Evolutionary conservation across 2,329 filamentous ascomycete genomes (phyloP).

Genomic region (Macrophomina phaseolina): DNA sequence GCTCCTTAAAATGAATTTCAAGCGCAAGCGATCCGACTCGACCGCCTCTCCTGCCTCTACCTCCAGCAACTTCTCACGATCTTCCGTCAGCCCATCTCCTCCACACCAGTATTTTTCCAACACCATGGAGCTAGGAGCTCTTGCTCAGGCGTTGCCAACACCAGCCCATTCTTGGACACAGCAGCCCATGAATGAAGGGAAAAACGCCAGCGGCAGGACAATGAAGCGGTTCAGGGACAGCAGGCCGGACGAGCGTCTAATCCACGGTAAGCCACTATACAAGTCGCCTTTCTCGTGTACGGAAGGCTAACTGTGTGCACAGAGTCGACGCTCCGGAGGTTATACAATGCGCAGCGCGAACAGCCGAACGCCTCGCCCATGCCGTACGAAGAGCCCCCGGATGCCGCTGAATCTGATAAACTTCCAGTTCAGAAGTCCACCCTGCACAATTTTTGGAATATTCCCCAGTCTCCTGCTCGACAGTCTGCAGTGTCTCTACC

Average conservation of each 20-base stretch:
- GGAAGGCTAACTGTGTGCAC: slow-evolving; percentile 31
- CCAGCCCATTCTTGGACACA: slow-evolving; percentile 29
- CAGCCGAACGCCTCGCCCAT: slow-evolving; percentile 40
- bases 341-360: slow-evolving; percentile 52
- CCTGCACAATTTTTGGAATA: slow-evolving; percentile 55
- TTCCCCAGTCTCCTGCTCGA: slow-evolving; percentile 42
- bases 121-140: slow-evolving; percentile 37
- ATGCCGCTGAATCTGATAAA: not conserved
- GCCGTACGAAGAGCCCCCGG: slow-evolving; percentile 30
- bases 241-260: slow-evolving; percentile 60
- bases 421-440: slow-evolving; percentile 39
- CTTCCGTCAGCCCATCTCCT: slow-evolving; percentile 30
- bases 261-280: slow-evolving; percentile 55
- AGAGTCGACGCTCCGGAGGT: slow-evolving; percentile 54
- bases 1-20: slow-evolving; percentile 55
- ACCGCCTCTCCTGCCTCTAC: slow-evolving; percentile 53
- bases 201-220: slow-evolving; percentile 56
- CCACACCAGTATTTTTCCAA: slow-evolving; percentile 8
- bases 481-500: slow-evolving; percentile 27
- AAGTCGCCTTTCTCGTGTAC: no score
- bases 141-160: slow-evolving; percentile 10
- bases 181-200: slow-evolving; percentile 26
- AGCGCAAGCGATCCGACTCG: slow-evolving; percentile 59
- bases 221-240: slow-evolving; percentile 64
- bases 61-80: slow-evolving; percentile 39